phyloP scores from a whole-genome alignment of 441 rosid species.

The Populus hybrid region DNA sequence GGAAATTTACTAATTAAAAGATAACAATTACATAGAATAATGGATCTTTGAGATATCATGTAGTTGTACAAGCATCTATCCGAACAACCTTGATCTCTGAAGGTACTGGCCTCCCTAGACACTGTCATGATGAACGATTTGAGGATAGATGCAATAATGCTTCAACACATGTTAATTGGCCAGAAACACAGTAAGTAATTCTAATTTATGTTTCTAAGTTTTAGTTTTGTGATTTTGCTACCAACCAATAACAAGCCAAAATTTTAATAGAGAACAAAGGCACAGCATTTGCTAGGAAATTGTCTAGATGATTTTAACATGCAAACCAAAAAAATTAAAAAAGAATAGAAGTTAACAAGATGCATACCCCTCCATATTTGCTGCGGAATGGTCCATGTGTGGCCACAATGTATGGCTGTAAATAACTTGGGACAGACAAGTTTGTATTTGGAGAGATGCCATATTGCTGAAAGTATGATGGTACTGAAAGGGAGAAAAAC shows the following conservation, averaged over 20 bases:
- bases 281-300: background rate
- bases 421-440: constrained; percentile 75
- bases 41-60: background rate
- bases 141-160: background rate
- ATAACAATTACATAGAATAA: background rate
- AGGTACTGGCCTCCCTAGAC: background rate
- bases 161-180: background rate
- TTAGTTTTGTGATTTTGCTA: background rate
- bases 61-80: background rate
- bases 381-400: constrained; percentile 86
- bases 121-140: background rate
- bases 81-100: background rate
- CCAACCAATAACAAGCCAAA: background rate
- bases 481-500: constrained; percentile 87
- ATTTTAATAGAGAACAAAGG: background rate
- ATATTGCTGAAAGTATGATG: constrained; percentile 95
- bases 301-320: background rate
- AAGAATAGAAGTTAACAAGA: constrained; percentile 7
- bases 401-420: constrained; percentile 80
- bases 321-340: background rate
- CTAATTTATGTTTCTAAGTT: background rate
- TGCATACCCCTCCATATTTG: constrained; percentile 64
- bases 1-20: background rate
- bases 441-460: constrained; percentile 78
- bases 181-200: background rate